Percentiles rank a stretch among this genome's conserved stretches.
These are phyloP conservation scores for Polyplosphaeria fusca DNA, from an alignment of 495 filamentous ascomycete genomes.

Conservation along the genomic window DNA sequence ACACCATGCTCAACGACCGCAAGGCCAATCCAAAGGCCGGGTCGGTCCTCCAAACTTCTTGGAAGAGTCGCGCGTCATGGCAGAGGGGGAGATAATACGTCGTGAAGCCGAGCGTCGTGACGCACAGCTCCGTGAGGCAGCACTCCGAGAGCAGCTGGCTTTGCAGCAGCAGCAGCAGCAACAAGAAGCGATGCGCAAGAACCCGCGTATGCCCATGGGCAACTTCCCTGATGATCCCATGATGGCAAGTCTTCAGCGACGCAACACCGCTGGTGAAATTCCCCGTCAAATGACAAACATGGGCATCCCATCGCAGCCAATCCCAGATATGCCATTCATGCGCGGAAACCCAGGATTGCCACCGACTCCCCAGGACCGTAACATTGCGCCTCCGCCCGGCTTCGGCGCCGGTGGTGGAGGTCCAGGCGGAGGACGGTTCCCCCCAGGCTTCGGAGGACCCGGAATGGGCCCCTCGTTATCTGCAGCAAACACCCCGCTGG, in stretches of 20 bases:
- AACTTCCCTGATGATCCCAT: slow-evolving; percentile 23
- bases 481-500: slow-evolving; percentile 26
- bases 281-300: slow-evolving; percentile 34
- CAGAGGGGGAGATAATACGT: slow-evolving; percentile 24
- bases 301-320: slow-evolving; percentile 34
- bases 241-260: slow-evolving; percentile 24
- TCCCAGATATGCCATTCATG: slow-evolving; percentile 28
- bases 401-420: slow-evolving; percentile 23
- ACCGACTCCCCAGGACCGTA: slow-evolving; percentile 32
- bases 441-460: slow-evolving; percentile 28
- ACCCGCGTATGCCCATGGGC: slow-evolving; percentile 14
- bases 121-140: slow-evolving; percentile 12
- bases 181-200: slow-evolving; percentile 26
- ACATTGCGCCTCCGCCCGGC: slow-evolving; percentile 35
- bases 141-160: slow-evolving; percentile 15
- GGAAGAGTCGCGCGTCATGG: slow-evolving; percentile 28
- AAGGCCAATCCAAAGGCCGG: slow-evolving; percentile 34
- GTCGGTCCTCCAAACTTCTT: slow-evolving; percentile 32
- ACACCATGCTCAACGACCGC: slow-evolving; percentile 25
- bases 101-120: slow-evolving; percentile 25
- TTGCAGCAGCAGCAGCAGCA: slow-evolving; percentile 18
- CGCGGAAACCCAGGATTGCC: slow-evolving; percentile 22
- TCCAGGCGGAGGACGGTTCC: slow-evolving; percentile 25
- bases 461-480: slow-evolving; percentile 26
- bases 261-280: slow-evolving; percentile 30